Evolutionary conservation across 2,329 filamentous ascomycete species (phyloP).

Genomic region (Fusarium sp.): DNA sequence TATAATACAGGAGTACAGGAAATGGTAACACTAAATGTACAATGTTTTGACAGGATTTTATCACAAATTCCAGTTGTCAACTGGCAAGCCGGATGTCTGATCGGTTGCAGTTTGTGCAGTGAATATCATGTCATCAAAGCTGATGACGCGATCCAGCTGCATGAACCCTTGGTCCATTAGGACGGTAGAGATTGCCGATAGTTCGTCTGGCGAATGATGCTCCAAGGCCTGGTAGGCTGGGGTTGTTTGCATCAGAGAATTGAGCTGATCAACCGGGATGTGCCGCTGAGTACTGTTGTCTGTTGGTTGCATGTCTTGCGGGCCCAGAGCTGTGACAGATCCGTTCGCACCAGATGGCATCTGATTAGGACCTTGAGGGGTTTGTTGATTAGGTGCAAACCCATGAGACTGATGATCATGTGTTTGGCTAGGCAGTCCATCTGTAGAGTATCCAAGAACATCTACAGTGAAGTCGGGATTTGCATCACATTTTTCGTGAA

Average conservation of each 20-base stretch:
- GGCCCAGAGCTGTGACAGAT: background rate
- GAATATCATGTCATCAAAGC: slow-evolving; percentile 56
- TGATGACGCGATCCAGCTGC: slow-evolving; percentile 54
- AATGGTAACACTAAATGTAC: background rate
- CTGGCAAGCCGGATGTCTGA: slow-evolving; percentile 10
- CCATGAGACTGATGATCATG: background rate
- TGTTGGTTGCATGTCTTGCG: background rate
- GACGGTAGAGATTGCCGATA: slow-evolving; percentile 51
- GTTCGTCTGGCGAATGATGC: slow-evolving; percentile 42
- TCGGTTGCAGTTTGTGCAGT: slow-evolving; percentile 39
- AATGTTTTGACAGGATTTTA: background rate
- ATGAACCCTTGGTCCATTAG: slow-evolving; percentile 53
- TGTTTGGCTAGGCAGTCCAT: background rate
- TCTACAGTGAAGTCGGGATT: slow-evolving; percentile 18
- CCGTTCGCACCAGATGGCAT: rapidly evolving
- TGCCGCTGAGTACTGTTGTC: background rate
- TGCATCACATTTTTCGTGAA: slow-evolving; percentile 21
- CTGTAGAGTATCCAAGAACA: slow-evolving; percentile 36
- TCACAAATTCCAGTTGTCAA: slow-evolving; percentile 26
- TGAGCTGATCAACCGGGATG: slow-evolving; percentile 4
- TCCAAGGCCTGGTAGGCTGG: slow-evolving; percentile 13
- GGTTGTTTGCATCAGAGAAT: slow-evolving; percentile 26
- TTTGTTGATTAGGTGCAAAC: rapidly evolving
- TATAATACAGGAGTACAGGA: background rate
- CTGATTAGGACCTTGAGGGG: rapidly evolving